Evolutionary conservation across 2,329 filamentous ascomycete species (phyloP).

Genomic region (Alternaria viburni): DNA sequence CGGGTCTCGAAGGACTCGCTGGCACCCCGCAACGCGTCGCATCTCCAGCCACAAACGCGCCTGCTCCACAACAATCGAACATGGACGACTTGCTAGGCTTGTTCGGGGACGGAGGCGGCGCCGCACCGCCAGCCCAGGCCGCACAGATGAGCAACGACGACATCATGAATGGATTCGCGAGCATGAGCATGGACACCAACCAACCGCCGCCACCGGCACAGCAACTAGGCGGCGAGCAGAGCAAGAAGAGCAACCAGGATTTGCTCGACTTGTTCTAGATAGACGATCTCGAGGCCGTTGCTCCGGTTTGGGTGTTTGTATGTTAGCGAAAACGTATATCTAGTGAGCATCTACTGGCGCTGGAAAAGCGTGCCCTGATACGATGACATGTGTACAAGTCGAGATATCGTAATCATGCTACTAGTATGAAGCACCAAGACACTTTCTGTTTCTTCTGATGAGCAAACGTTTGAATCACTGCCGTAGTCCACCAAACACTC

Average conservation of each 20-base stretch:
- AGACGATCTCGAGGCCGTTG: background rate
- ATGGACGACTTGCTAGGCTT: conserved; percentile 83
- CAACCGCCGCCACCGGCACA: conserved; percentile 70
- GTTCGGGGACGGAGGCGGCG: conserved; percentile 56
- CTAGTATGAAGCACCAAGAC: background rate
- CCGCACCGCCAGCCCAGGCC: conserved; percentile 37
- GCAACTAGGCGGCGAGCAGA: conserved; percentile 60
- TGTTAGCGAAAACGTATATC: background rate
- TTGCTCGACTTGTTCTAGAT: conserved; percentile 61
- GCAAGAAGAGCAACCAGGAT: conserved; percentile 64
- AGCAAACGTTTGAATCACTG: background rate
- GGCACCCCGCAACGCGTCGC: conserved; percentile 73
- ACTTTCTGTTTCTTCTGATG: background rate
- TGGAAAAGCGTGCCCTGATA: background rate
- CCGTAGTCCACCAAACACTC: background rate
- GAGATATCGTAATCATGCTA: no score
- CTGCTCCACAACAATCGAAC: conserved; percentile 58
- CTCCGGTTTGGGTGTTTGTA: background rate
- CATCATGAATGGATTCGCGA: conserved; percentile 82
- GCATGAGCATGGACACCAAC: conserved; percentile 72
- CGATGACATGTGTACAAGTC: background rate
- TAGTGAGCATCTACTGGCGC: background rate
- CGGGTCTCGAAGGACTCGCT: conserved; percentile 61
- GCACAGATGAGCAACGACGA: conserved; percentile 55
- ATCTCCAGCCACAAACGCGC: conserved; percentile 62